A percentile compares a stretch with the other conserved stretches of the same genome.
Evolutionary conservation across 108 stramenopile species (phyloP).

Genomic region (Cyclotella baltica): DNA sequence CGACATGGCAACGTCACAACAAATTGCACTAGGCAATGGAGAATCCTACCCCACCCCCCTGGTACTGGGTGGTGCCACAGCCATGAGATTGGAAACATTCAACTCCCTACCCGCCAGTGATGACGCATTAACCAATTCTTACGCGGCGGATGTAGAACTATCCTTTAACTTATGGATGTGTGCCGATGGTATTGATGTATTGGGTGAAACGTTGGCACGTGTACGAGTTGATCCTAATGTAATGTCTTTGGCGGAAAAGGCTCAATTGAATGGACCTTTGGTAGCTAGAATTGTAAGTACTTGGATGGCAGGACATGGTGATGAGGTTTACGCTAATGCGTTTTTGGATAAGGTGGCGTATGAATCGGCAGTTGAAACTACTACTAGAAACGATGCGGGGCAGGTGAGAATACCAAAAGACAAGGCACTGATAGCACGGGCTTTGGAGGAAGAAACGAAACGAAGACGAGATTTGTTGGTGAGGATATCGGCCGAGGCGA

Average conservation of each 20-base stretch:
- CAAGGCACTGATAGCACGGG: constrained; percentile 23
- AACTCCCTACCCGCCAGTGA: constrained; percentile 70
- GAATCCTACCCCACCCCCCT: constrained; percentile 74
- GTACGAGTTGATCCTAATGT: constrained; percentile 39
- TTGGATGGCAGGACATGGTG: constrained; percentile 71
- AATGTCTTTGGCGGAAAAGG: constrained; percentile 23
- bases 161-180: constrained; percentile 88
- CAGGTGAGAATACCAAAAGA: neutral
- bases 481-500: constrained; percentile 59
- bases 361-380: constrained; percentile 31
- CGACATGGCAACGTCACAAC: constrained; percentile 46
- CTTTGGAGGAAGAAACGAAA: constrained; percentile 31
- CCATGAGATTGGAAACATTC: constrained; percentile 75
- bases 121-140: constrained; percentile 51
- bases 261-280: constrained; percentile 17
- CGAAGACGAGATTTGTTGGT: constrained; percentile 26
- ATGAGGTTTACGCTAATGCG: constrained; percentile 42
- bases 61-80: constrained; percentile 67
- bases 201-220: constrained; percentile 35
- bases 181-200: constrained; percentile 87
- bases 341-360: constrained; percentile 61
- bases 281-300: constrained; percentile 74
- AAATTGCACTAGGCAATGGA: constrained; percentile 73
- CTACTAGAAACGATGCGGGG: neutral
- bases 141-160: constrained; percentile 76